Conservation (phyloP, 768 basidiomycete species). For the Fibroporia radiculosa region DNA sequence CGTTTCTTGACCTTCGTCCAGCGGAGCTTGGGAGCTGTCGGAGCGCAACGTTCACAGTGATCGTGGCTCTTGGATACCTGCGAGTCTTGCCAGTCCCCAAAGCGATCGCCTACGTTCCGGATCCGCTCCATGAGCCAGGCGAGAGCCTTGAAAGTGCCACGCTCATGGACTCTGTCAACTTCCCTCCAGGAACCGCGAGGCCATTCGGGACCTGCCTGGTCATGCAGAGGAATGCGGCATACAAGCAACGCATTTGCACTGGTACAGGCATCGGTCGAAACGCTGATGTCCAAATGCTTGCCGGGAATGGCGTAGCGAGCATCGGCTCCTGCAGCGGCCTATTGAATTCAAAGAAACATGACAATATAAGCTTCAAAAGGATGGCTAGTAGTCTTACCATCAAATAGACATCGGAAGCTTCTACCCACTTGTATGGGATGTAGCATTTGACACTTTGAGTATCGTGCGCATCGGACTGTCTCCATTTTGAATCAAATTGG, state of each 20-base stretch:
- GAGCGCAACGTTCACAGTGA: conserved; percentile 78
- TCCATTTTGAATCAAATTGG: conserved; percentile 69
- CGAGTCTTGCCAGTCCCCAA: conserved; percentile 61
- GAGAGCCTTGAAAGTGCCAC: conserved; percentile 68
- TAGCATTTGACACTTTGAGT: conserved; percentile 45
- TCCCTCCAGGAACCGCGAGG: conserved; percentile 64
- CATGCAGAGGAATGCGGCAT: conserved; percentile 64
- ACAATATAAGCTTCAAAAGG: not conserved
- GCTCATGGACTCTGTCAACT: conserved; percentile 82
- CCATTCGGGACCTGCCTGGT: conserved; percentile 76
- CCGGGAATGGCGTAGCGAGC: conserved; percentile 64
- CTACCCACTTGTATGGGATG: conserved; percentile 61
- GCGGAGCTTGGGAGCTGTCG: conserved; percentile 61
- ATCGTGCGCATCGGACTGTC: conserved; percentile 50
- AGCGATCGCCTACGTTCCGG: conserved; percentile 60
- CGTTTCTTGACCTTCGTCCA: conserved; percentile 66
- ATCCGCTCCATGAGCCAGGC: conserved; percentile 87
- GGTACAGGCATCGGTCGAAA: conserved; percentile 55
- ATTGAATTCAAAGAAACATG: not conserved
- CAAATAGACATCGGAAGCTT: conserved; percentile 39
- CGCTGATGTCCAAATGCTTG: conserved; percentile 40
- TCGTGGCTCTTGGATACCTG: conserved; percentile 33
- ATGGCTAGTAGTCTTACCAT: conserved; percentile 34
- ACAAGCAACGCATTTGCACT: conserved; percentile 74
- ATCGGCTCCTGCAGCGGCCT: conserved; percentile 47